These are phyloP conservation scores for Penicillium argentinense DNA, from an alignment of 495 filamentous ascomycete species.

Conservation along the genomic window DNA sequence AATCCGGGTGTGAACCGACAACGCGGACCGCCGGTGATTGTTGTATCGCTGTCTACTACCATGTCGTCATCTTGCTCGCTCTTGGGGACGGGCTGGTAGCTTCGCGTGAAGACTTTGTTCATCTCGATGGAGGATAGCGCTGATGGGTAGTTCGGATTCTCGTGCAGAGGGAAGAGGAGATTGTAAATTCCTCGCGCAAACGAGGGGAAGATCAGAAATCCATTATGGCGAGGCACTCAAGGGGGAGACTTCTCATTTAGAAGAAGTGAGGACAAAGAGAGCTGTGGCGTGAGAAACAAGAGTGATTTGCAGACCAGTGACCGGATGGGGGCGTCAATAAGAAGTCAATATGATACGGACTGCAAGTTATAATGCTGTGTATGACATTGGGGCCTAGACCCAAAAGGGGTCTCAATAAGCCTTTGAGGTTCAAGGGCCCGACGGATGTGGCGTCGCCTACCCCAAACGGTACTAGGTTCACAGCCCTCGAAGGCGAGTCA, in stretches of 20 bases:
- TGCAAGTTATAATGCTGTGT: background rate
- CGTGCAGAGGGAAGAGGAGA: background rate
- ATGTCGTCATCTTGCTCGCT: conserved; percentile 4
- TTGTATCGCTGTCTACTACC: conserved; percentile 6
- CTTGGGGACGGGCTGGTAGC: conserved; percentile 9
- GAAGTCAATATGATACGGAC: background rate
- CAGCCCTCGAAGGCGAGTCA: no score
- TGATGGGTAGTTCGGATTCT: background rate
- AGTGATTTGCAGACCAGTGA: no score
- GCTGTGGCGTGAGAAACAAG: no score
- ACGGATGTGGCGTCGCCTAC: background rate
- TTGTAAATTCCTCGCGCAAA: background rate
- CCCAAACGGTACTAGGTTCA: background rate
- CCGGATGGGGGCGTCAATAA: background rate
- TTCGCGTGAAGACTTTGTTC: conserved; percentile 3
- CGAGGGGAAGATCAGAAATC: background rate
- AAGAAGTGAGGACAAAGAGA: background rate
- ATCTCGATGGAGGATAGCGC: background rate
- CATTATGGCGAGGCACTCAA: background rate
- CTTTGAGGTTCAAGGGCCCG: background rate
- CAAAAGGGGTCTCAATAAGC: background rate
- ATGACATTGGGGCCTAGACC: background rate
- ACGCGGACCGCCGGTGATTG: conserved; percentile 2
- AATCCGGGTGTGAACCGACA: background rate
- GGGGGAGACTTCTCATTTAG: background rate